phyloP scores from a whole-genome alignment of 257 asterid species.

The Nicotiana tabacum region DNA sequence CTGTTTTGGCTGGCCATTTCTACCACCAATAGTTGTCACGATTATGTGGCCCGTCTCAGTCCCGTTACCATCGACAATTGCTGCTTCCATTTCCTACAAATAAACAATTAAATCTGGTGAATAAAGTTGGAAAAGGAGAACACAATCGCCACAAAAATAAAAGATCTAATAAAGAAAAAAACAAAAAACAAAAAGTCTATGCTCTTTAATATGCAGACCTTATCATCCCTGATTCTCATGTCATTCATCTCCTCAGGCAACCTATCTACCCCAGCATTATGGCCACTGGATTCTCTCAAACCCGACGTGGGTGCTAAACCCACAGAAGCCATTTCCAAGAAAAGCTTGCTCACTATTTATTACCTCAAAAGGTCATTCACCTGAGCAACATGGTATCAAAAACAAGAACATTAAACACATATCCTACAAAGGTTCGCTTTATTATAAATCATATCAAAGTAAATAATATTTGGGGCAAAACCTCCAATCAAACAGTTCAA shows the following conservation, averaged over 20 bases:
- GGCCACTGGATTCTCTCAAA: slow-evolving; percentile 48
- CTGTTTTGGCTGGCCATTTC: slow-evolving; percentile 92
- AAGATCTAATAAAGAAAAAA: background rate
- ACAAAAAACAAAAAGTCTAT: background rate
- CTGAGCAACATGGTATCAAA: slow-evolving; percentile 26
- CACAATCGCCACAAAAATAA: background rate
- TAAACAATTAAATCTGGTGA: background rate
- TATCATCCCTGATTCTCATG: slow-evolving; percentile 75
- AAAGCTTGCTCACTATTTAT: slow-evolving; percentile 24
- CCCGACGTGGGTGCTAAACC: slow-evolving; percentile 58
- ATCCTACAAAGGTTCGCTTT: background rate
- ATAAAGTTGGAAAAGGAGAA: background rate
- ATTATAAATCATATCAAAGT: slow-evolving; percentile 2
- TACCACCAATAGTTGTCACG: slow-evolving; percentile 85
- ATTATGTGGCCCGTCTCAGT: slow-evolving; percentile 97
- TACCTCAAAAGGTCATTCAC: slow-evolving; percentile 52
- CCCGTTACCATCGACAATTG: slow-evolving; percentile 81
- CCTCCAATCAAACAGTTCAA: background rate
- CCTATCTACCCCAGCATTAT: slow-evolving; percentile 53
- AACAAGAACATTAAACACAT: background rate
- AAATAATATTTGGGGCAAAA: background rate
- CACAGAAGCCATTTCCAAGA: slow-evolving; percentile 64
- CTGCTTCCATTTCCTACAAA: slow-evolving; percentile 73
- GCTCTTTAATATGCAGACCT: slow-evolving; percentile 24
- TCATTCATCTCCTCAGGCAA: slow-evolving; percentile 74